phyloP scores from a whole-genome alignment of 2,329 filamentous ascomycete genomes.

The Botrytis hyacinthi region DNA sequence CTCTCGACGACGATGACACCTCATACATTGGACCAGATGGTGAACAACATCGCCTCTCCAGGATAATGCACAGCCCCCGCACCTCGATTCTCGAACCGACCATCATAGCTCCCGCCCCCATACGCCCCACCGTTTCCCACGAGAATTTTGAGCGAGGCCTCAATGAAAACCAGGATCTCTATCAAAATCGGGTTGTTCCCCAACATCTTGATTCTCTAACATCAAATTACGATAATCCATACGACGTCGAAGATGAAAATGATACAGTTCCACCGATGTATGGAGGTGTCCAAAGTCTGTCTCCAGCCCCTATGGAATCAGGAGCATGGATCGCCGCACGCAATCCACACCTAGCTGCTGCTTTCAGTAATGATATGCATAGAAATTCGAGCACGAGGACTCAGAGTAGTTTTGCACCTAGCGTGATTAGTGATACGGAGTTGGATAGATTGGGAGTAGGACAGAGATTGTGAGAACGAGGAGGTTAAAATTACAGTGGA shows the following conservation, averaged over 20 bases:
- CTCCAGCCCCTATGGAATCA: neutral
- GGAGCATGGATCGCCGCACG: slow-evolving; percentile 4
- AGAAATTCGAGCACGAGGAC: slow-evolving; percentile 29
- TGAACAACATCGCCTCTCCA: neutral
- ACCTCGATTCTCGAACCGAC: slow-evolving; percentile 7
- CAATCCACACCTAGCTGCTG: neutral
- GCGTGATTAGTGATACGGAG: slow-evolving; percentile 31
- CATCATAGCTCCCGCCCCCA: slow-evolving; percentile 2
- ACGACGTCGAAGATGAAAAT: neutral
- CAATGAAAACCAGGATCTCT: neutral
- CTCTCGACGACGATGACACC: slow-evolving; percentile 24
- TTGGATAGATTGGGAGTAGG: slow-evolving; percentile 32
- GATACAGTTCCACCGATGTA: neutral
- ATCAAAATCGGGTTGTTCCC: neutral
- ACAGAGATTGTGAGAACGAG: neutral
- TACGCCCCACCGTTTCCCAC: slow-evolving; percentile 10
- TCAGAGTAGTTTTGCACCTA: slow-evolving; percentile 27
- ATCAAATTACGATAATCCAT: neutral
- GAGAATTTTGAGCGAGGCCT: slow-evolving; percentile 7
- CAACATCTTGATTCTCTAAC: neutral
- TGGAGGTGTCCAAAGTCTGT: neutral
- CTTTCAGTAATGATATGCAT: neutral
- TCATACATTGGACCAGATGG: slow-evolving; percentile 16
- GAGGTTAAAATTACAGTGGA: neutral
- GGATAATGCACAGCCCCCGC: slow-evolving; percentile 7